Base-by-base conservation (phyloP, 2,329 filamentous ascomycete genomes). In the Cercospora sp. region DNA sequence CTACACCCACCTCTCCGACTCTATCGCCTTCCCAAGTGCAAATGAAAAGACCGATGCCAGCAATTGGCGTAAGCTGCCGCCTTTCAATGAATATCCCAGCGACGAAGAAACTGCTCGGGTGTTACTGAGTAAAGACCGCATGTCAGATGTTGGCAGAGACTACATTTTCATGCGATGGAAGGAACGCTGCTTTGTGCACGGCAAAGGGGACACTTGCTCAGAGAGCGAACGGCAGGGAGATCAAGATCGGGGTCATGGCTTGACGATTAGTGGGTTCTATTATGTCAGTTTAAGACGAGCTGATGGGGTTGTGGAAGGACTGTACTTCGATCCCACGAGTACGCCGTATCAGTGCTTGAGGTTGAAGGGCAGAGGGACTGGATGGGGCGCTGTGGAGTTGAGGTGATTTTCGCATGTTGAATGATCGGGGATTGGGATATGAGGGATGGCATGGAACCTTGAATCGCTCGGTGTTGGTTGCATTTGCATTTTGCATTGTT, bases 81-180 rank as follows among this genome's bases (percentile, higher is more conserved):
- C 82, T 1, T 84, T 84, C 73, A 73, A 76, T 34, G 72, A 76
- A 37, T 73, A 79, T 70, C 7, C 65, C 13, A 69, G 69, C 9
- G 63, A 66, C 65, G 70, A 72, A n/a, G 69, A 71, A 37, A 67
- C 65, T 6, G 81, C 82, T 0, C 75, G 78, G n/a, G 77, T 79
- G 3, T 75, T 87, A 7, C 79, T 84, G 8, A 82, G 79, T 62
- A 78, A 77, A 61, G 73, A 76, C 5, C 78, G 78, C 58, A 74
- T 81, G 69, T 73, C 77, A 24, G 72, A 78, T 21, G 74, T 85
- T 16, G 77, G 77, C 55, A 74, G 80, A 32, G 80, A 85, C n/a
- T 86, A 83, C 79, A 80, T 87, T 26, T 80, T 86, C 58, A 86
- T 87, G 85, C 80, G 85, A 30, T 86, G 85, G 85, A 87, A 87